Evolutionary conservation across 305 asterid genomes (phyloP), one percentile per base, ranked within the genome.

Genomic region (Fraxinus greggii): DNA sequence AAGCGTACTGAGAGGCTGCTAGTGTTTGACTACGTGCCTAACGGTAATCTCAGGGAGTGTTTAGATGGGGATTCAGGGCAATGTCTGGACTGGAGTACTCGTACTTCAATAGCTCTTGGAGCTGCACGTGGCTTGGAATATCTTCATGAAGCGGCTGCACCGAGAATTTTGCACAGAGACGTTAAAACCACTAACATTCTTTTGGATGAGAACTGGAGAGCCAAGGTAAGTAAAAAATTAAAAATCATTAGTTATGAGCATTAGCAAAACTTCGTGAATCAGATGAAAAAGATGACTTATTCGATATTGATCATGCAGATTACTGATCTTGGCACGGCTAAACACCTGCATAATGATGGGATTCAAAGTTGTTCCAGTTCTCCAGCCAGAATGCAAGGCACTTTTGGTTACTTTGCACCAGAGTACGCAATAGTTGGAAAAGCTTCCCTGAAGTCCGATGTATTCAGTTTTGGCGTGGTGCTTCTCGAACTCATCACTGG

Each of bases 101-200:
- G 99, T 61, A 84, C 92, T 21, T 70, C 92, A 26, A 86, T 94
- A 85, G 99, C 99, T 84, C 94, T 93, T 76, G 99, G 98, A 81
- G 99, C 99, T 84, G 99, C 99, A 23, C 95, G 97, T 78, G 99
- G 99, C 79, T 88, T 96, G 89, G 99, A 96, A 76, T 96, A 96
- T 88, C 99, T 96, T 80, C 98, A 96, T 70, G 99, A 93, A 82
- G 95, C 98, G 69, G 99, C 99, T 42, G 99, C 99, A 0, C 99
- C 99, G 32, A 89, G 93, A 88, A 96, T 96, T 78, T 81, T 96
- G 92, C 98, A 96, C 86, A 90, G 99, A 83, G 99, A 96, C 81
- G 99, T 96, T 79, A 96, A 96, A 78, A 94, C 99, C 7, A 89
- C 98, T 1, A 96, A 96, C 83, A 91, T 96, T 83, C 98, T 96